phyloP scores from a whole-genome alignment of 192 early-diverging fungal genomes.

The Obelidium mucronatum region DNA sequence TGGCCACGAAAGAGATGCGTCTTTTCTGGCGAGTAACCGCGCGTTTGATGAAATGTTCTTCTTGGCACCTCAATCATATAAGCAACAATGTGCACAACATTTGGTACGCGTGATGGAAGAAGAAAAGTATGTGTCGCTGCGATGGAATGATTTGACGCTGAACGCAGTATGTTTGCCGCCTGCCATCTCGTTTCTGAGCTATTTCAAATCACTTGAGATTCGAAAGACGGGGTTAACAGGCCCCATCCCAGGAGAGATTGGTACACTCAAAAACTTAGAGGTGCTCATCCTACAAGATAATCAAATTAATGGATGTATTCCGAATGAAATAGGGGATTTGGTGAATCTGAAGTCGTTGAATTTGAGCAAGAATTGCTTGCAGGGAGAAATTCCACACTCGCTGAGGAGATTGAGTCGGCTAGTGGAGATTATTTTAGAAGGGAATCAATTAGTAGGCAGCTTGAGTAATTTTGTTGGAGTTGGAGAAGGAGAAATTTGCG shows the following conservation, averaged over 20 bases:
- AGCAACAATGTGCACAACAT: background rate
- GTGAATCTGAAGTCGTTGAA: background rate
- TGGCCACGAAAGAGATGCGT: background rate
- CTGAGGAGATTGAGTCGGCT: background rate
- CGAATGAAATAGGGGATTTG: conserved; percentile 2
- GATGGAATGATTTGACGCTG: background rate
- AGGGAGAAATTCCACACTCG: background rate
- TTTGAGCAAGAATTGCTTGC: background rate
- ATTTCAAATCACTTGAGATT: background rate
- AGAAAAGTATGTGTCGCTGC: background rate
- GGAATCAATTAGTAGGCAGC: background rate
- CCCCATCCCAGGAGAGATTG: background rate
- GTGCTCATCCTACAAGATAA: background rate
- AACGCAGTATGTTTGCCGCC: background rate
- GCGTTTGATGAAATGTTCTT: conserved; percentile 1
- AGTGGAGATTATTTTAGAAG: background rate
- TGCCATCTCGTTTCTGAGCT: background rate
- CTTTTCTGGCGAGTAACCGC: background rate
- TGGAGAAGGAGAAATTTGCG: background rate
- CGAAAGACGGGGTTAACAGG: background rate
- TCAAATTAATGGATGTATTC: background rate
- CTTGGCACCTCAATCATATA: background rate
- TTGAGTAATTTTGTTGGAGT: too few relatives aligned
- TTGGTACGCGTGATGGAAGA: background rate
- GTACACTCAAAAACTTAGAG: background rate